Percentiles rank a stretch among this genome's conserved stretches.
Evolutionary conservation across 2,329 filamentous ascomycete genomes (phyloP).

Genomic region (Ophidiomyces ophidiicola): DNA sequence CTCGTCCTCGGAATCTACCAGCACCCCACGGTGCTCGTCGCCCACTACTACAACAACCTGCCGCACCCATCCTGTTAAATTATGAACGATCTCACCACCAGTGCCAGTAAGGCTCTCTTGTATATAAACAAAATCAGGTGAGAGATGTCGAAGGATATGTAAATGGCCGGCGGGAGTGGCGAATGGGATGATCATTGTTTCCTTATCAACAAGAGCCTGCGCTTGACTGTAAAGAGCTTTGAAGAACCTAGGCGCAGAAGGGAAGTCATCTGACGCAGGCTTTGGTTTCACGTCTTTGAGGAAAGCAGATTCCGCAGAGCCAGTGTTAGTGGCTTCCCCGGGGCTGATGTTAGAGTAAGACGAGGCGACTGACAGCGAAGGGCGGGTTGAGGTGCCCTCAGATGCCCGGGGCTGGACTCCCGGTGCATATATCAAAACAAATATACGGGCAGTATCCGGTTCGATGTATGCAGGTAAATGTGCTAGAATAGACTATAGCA

Average conservation of each 20-base stretch:
- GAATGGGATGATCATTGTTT: conserved; percentile 79
- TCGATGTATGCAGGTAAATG: conserved; percentile 72
- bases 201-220: conserved; percentile 64
- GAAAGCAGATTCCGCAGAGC: conserved; percentile 42
- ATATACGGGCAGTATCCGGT: conserved; percentile 60
- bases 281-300: conserved; percentile 37
- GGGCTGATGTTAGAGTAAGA: conserved; percentile 79
- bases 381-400: conserved; percentile 36
- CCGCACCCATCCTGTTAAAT: conserved; percentile 51
- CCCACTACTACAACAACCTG: conserved; percentile 50
- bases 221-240: conserved; percentile 72
- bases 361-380: conserved; percentile 55
- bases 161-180: conserved; percentile 70
- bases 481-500: conserved; percentile 78
- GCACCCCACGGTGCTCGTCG: conserved; percentile 53
- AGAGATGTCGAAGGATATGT: conserved; percentile 74
- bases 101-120: conserved; percentile 71
- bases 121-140: conserved; percentile 76
- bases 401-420: conserved; percentile 51
- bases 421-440: conserved; percentile 82
- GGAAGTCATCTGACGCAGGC: conserved; percentile 34
- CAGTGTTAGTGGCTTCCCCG: conserved; percentile 45
- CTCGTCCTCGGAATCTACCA: conserved; percentile 65
- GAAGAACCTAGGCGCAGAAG: conserved; percentile 51
- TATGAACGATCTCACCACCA: conserved; percentile 60